Evolutionary conservation across 371 early-diverging fungal genomes (phyloP), one percentile per base, ranked within the genome.

Genomic region (Mucor lusitanicus): DNA sequence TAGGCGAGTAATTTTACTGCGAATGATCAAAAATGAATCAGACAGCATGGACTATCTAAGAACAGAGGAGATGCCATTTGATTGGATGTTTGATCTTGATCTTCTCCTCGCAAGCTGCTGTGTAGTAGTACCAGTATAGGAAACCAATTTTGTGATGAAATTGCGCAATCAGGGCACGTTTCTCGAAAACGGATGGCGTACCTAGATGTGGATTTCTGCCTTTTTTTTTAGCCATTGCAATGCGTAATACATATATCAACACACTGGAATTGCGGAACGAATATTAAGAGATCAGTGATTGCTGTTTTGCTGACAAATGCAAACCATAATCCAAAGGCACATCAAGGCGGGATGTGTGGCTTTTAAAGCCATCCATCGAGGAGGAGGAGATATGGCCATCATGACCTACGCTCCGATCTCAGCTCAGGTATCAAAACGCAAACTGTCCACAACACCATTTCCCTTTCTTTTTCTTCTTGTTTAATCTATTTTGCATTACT

Each of bases 221-320:
- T 33, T 33, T 33, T 33, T 23, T 25, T 48, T 48, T 48, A n/a
- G 27, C 12, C 13, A 40, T 40, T 40, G 40, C 40, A 17, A 40
- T 17, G 13, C 5, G 40, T 13, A 11, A 35, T 6, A 35, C 8
- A 35, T 6, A 17, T 40, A 4, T 1, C 17, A 40, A 17, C 21
- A 21, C 3, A 46, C 11, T 21, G 6, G 9, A 46, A 46, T 40
- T 40, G 40, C 40, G 40, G 40, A 46, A 21, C 21, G 48, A n/a
- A 48, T 7, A 48, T 23, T 2, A 12, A 0, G 19, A 53, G 25
- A 53, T 25, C 13, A 53, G 53, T 53, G 53, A 53, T 53, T 53
- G 53, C 33, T 56, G 56, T 33, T 56, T 56, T 56, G 56, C 56
- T 56, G 56, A 56, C 56, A 56, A 56, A 56, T 56, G 30, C 56